A percentile compares a stretch with the other conserved stretches of the same genome.
Conservation (phyloP, 1,284 basidiomycete species). For the Schizophyllum amplum region DNA sequence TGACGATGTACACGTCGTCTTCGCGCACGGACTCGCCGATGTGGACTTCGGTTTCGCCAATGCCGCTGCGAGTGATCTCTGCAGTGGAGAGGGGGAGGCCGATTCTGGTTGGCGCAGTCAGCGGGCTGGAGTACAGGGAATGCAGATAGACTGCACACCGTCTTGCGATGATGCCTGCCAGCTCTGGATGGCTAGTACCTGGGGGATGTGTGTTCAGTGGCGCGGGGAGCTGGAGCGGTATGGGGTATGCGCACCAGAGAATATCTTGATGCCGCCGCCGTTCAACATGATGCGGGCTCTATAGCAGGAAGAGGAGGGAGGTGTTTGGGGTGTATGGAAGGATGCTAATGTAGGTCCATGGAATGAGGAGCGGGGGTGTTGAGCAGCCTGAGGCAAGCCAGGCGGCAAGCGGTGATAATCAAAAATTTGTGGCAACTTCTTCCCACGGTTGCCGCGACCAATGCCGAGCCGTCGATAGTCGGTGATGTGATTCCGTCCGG, state of each 20-base stretch:
- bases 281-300: constrained; percentile 47
- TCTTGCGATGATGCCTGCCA: constrained; percentile 90
- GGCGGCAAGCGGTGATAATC: too few relatives aligned
- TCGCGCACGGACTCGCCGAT: constrained; percentile 96
- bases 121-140: constrained; percentile 14
- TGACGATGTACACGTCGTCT: constrained; percentile 99
- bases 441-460: too few relatives aligned
- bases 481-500: too few relatives aligned
- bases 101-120: constrained; percentile 44
- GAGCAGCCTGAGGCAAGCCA: too few relatives aligned
- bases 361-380: too few relatives aligned
- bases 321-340: too few relatives aligned
- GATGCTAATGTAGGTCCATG: too few relatives aligned
- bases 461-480: too few relatives aligned
- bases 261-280: constrained; percentile 85
- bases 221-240: constrained; percentile 3
- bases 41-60: constrained; percentile 89
- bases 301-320: too few relatives aligned
- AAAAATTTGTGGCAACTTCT: too few relatives aligned
- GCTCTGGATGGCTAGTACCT: constrained; percentile 94
- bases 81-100: constrained; percentile 80
- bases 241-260: constrained; percentile 59
- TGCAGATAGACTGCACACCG: constrained; percentile 50
- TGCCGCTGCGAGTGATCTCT: constrained; percentile 81
- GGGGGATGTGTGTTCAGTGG: constrained; percentile 5